These are phyloP conservation scores for Geranium rotundifolium DNA, from an alignment of 345 rosid species.

Conservation along the genomic window DNA sequence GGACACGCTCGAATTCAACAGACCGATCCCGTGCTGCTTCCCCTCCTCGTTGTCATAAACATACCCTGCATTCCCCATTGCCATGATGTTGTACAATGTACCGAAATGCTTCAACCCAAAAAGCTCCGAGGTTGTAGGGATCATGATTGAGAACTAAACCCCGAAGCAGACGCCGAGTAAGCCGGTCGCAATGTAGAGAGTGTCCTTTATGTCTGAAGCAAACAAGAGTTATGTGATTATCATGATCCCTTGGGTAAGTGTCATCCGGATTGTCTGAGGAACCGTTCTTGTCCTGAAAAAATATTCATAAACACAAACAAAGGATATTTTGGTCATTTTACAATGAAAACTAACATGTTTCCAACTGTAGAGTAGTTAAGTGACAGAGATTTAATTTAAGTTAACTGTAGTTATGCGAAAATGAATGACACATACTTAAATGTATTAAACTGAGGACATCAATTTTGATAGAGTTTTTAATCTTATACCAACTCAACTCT, in stretches of 20 bases:
- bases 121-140: conserved; percentile 58
- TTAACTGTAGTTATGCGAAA: too few relatives aligned
- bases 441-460: too few relatives aligned
- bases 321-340: neutral
- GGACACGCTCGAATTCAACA: conserved; percentile 18
- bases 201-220: conserved; percentile 41
- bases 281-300: conserved; percentile 37
- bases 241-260: conserved; percentile 38
- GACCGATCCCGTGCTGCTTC: conserved; percentile 31
- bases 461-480: too few relatives aligned
- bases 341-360: too few relatives aligned
- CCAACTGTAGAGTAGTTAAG: too few relatives aligned
- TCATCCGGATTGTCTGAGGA: conserved; percentile 58
- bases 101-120: conserved; percentile 58
- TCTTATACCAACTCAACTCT: too few relatives aligned
- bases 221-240: conserved; percentile 39
- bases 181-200: conserved; percentile 42
- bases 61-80: conserved; percentile 49
- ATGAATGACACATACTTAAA: too few relatives aligned
- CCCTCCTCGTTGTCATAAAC: conserved; percentile 47
- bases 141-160: conserved; percentile 50
- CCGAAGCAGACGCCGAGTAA: conserved; percentile 57
- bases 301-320: neutral
- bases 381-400: too few relatives aligned
- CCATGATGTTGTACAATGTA: conserved; percentile 40